These are phyloP conservation scores for Echites panduratus DNA, from an alignment of 257 asterid species.

Conservation along the genomic window DNA sequence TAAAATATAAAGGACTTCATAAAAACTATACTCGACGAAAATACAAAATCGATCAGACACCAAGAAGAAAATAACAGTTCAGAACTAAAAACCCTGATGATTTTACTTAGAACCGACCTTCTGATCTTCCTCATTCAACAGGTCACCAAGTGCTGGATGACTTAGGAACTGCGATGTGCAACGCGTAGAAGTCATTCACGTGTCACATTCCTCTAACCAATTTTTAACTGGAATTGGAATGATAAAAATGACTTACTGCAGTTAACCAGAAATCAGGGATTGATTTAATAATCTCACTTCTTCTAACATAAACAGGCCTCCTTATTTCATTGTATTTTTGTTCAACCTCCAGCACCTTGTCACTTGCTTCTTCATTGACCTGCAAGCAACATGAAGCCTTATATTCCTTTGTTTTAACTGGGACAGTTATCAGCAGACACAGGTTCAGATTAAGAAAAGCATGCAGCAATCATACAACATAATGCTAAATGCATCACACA, in stretches of 20 bases:
- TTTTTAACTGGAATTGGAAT: constrained; percentile 11
- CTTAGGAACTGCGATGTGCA: constrained; percentile 42
- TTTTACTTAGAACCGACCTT: constrained; percentile 30
- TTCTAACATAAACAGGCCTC: constrained; percentile 39
- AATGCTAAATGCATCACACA: not conserved
- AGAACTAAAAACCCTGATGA: constrained; percentile 12
- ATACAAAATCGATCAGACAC: not conserved
- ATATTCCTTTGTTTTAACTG: not conserved
- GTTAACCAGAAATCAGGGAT: constrained; percentile 60
- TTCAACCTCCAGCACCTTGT: constrained; percentile 37
- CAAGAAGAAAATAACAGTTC: not conserved
- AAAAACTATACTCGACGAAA: not conserved
- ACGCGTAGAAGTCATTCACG: not conserved
- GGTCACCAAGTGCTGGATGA: constrained; percentile 46
- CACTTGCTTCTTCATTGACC: constrained; percentile 43
- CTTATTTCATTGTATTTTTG: constrained; percentile 35
- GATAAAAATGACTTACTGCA: constrained; percentile 32
- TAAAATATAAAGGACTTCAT: not conserved
- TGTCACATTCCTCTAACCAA: constrained; percentile 8
- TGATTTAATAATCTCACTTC: constrained; percentile 34
- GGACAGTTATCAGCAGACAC: not conserved
- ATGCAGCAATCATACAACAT: not conserved
- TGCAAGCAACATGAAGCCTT: constrained; percentile 16
- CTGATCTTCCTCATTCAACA: constrained; percentile 42
- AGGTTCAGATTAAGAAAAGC: not conserved